A percentile compares a stretch with the other conserved stretches of the same genome.
Evolutionary conservation across 768 basidiomycete genomes (phyloP).

Genomic region (Mycena capillaripes): DNA sequence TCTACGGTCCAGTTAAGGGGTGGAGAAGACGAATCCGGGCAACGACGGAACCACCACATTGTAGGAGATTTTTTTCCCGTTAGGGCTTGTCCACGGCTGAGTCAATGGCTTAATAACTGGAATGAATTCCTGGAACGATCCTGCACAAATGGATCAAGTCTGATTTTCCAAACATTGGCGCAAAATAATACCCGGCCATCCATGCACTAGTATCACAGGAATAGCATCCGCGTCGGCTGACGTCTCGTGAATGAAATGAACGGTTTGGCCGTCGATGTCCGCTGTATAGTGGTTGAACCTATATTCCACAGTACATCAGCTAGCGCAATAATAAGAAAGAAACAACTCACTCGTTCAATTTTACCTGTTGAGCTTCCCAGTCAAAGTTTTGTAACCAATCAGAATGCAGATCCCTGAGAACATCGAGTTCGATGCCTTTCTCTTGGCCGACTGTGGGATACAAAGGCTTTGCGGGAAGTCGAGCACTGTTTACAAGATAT

Average conservation of each 20-base stretch:
- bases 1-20: slow-evolving; percentile 35
- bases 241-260: slow-evolving; percentile 14
- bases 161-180: background rate
- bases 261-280: slow-evolving; percentile 24
- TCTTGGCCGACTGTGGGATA: background rate
- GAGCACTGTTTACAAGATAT: background rate
- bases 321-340: background rate
- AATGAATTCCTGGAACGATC: slow-evolving; percentile 22
- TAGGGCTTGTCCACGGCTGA: background rate
- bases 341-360: slow-evolving; percentile 12
- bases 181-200: slow-evolving; percentile 15
- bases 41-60: slow-evolving; percentile 27
- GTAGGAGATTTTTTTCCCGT: background rate
- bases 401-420: background rate
- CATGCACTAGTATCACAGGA: slow-evolving; percentile 25
- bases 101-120: no score
- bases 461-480: background rate
- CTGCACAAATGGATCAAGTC: background rate
- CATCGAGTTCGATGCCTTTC: slow-evolving; percentile 1
- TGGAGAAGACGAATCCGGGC: slow-evolving; percentile 39
- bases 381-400: background rate
- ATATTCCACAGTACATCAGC: background rate
- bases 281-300: slow-evolving; percentile 30
- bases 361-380: slow-evolving; percentile 12
- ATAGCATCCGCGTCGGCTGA: slow-evolving; percentile 1